phyloP scores from a whole-genome alignment of 2,329 filamentous ascomycete species.

The Fusarium haematococcum region DNA sequence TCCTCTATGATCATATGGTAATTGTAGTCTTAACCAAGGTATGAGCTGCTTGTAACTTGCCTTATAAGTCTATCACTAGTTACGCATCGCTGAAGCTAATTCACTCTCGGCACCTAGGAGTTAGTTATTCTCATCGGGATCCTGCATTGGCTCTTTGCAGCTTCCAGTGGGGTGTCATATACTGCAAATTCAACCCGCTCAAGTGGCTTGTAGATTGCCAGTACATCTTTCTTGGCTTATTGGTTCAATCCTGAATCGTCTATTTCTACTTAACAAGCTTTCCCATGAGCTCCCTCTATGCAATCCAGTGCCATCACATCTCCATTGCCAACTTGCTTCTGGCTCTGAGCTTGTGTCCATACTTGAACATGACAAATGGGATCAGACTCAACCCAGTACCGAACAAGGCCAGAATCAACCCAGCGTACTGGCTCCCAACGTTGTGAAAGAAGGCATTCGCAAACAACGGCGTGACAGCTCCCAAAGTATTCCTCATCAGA shows the following conservation, averaged over 20 bases:
- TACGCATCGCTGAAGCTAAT: neutral
- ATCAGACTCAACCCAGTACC: neutral
- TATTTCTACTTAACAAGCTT: neutral
- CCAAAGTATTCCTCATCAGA: neutral
- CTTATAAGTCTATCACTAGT: neutral
- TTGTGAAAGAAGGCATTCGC: neutral
- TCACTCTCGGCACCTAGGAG: conserved; percentile 24
- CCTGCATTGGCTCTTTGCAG: neutral
- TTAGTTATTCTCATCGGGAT: conserved; percentile 5
- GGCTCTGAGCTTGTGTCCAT: neutral
- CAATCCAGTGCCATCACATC: neutral
- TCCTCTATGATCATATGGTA: neutral
- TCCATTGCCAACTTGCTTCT: neutral
- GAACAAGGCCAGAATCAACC: neutral
- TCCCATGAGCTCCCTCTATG: neutral
- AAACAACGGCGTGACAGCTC: neutral
- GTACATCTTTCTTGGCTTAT: neutral
- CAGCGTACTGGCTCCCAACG: neutral
- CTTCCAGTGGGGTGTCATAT: neutral
- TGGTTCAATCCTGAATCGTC: neutral
- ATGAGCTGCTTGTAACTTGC: neutral
- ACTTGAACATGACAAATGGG: neutral
- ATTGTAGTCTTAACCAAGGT: neutral
- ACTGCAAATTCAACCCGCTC: neutral
- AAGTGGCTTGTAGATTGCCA: neutral